Percentiles rank a stretch among this genome's conserved stretches.
Evolutionary conservation across 2,329 filamentous ascomycete species (phyloP).

Genomic region (Fusarium haematococcum): DNA sequence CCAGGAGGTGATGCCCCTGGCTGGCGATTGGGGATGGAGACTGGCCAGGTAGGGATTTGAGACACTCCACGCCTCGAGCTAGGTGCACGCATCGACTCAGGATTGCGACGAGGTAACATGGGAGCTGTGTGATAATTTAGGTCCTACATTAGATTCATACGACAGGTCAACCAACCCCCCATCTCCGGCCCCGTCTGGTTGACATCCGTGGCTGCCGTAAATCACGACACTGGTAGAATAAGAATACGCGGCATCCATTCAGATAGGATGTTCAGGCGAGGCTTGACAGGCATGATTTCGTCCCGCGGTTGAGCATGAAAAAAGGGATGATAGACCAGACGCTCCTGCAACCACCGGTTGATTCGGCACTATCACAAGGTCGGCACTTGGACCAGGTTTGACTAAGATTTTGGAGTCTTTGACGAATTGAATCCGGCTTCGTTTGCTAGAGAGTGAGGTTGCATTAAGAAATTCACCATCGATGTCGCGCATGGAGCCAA

Average conservation of each 20-base stretch:
- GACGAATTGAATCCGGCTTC: background rate
- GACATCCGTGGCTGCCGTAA: background rate
- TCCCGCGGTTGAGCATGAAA: conserved; percentile 17
- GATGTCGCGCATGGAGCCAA: background rate
- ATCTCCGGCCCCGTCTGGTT: background rate
- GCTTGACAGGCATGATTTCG: background rate
- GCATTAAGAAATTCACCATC: background rate
- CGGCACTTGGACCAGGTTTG: conserved; percentile 23
- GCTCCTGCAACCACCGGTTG: conserved; percentile 12
- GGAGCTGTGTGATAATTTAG: conserved; percentile 10
- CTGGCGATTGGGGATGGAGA: conserved; percentile 12
- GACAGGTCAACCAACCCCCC: conserved; percentile 18
- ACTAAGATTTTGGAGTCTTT: background rate
- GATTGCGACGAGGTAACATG: conserved; percentile 21
- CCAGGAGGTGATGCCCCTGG: conserved; percentile 28
- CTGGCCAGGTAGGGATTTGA: conserved; percentile 23
- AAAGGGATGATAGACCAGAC: conserved; percentile 31
- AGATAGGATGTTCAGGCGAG: background rate
- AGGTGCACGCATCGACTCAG: conserved; percentile 25
- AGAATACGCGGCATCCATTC: background rate
- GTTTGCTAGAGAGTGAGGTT: background rate
- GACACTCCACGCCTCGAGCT: conserved; percentile 35
- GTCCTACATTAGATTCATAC: conserved; percentile 14
- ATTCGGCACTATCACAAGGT: conserved; percentile 22
- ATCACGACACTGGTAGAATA: background rate